Evolutionary conservation across 306 rosid species (phyloP), one percentile per base, ranked within the genome.

Genomic region (Cicer chorassanicum): DNA sequence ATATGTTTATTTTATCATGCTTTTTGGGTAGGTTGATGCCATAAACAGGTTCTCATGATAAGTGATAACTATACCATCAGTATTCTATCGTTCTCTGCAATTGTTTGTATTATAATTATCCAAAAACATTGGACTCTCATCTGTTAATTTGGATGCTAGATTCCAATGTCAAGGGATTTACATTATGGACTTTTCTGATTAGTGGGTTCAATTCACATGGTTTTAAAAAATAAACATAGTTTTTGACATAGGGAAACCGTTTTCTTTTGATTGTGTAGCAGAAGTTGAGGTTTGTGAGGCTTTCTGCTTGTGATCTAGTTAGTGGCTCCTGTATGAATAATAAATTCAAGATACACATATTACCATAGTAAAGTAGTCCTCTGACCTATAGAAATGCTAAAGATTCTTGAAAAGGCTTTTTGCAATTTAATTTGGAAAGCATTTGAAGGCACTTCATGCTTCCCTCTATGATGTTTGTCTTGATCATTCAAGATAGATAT

Each of bases 251-350:
- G 21, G 19, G 29, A 65, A 51, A 40, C 18, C 73, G 57, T 49
- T 44, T 53, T 42, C 65, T 74, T 67, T 72, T 72, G 59, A 60
- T 68, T 51, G 77, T 61, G 70, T 73, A 64, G 34, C 72, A 24
- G 73, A 45, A 76, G 41, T 68, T 3, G 4, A 9, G 66, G 49
- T 18, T 50, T 55, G 67, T 41, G 59, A 46, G 67, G 53, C 72
- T 46, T 74, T 68, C 14, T 74, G 65, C 59, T 24, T 44, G 50
- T 78, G 43, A 72, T 78, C 38, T 36, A 34, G 79, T 66, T 36
- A 34, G 79, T 66, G 53, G 56, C 72, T 40, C 69, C 50, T 60
- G 70, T 44, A 44, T 2, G 11, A 69, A 62, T n/a, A 8, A 51
- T 46, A n/a, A 74, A 53, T 43, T 51, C 74, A 68, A 36, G 65